These are phyloP conservation scores for Torulaspora quercuum DNA, from an alignment of 805 yeast genomes.

Conservation along the genomic window DNA sequence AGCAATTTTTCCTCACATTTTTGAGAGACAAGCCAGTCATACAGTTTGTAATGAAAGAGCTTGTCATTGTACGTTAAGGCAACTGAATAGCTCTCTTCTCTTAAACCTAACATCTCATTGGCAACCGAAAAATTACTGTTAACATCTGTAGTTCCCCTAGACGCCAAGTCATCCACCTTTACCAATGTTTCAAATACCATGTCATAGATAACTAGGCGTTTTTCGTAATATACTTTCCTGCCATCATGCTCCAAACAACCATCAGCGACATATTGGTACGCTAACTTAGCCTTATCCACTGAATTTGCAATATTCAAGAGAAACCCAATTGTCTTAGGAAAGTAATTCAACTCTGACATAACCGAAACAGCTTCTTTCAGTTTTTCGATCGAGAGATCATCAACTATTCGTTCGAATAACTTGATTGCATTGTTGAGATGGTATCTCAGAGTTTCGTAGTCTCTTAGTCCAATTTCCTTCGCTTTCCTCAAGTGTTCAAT, in stretches of 20 bases:
- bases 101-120: conserved; percentile 48
- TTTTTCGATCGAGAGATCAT: conserved; percentile 71
- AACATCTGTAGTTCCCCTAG: conserved; percentile 32
- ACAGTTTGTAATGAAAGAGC: conserved; percentile 85
- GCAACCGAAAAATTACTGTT: conserved; percentile 19
- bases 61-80: conserved; percentile 76
- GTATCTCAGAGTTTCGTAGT: conserved; percentile 65
- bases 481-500: conserved; percentile 89
- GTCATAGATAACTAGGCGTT: conserved; percentile 60
- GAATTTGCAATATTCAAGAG: conserved; percentile 72
- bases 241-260: conserved; percentile 50
- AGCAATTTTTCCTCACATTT: conserved; percentile 74
- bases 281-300: conserved; percentile 57
- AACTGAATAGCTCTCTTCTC: conserved; percentile 69
- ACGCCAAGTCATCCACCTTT: conserved; percentile 63
- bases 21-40: conserved; percentile 84
- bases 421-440: conserved; percentile 68
- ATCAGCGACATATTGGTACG: conserved; percentile 54
- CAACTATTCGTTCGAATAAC: conserved; percentile 75
- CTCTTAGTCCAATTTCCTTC: conserved; percentile 65
- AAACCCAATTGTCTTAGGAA: conserved; percentile 81
- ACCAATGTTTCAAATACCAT: conserved; percentile 72
- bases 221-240: conserved; percentile 48
- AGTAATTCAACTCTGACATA: conserved; percentile 73
- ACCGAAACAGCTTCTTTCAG: conserved; percentile 76